Percentiles rank a stretch among this genome's conserved stretches.
phyloP scores from a whole-genome alignment of 305 asterid genomes.

The Fraxinus latifolia region DNA sequence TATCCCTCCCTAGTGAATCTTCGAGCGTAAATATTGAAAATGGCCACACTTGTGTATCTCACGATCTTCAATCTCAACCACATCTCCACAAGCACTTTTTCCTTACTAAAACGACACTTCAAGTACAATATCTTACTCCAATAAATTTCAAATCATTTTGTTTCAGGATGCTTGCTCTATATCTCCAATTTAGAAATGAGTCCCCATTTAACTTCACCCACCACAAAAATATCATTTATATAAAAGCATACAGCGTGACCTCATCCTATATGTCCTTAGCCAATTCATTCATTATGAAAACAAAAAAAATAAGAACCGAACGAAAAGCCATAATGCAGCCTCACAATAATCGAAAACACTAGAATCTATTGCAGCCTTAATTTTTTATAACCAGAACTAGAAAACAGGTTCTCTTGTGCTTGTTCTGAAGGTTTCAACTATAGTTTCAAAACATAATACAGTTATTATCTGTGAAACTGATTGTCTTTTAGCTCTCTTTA shows the following conservation, averaged over 20 bases:
- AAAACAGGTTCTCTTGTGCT: not conserved
- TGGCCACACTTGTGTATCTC: not conserved
- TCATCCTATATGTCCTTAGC: not conserved
- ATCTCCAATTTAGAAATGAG: not conserved
- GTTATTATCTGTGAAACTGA: not conserved
- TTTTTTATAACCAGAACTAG: not conserved
- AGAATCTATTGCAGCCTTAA: not conserved
- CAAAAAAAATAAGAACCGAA: not conserved
- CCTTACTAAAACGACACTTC: not conserved
- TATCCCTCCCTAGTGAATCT: not conserved
- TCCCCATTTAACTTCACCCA: not conserved
- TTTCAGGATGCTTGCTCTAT: not conserved
- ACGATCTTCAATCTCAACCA: not conserved
- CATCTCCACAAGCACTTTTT: not conserved
- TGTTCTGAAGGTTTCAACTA: not conserved
- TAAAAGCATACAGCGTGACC: not conserved
- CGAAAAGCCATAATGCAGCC: not conserved
- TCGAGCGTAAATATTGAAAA: not conserved
- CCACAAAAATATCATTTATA: not conserved
- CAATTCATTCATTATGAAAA: not conserved
- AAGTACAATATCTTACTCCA: not conserved
- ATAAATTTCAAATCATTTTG: not conserved
- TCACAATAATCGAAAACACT: not conserved
- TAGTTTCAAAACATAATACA: not conserved
- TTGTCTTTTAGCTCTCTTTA: not conserved